A percentile compares a stretch with the other conserved stretches of the same genome.
These are phyloP conservation scores for Citrus reticulata DNA, from an alignment of 345 rosid genomes.

Conservation along the genomic window DNA sequence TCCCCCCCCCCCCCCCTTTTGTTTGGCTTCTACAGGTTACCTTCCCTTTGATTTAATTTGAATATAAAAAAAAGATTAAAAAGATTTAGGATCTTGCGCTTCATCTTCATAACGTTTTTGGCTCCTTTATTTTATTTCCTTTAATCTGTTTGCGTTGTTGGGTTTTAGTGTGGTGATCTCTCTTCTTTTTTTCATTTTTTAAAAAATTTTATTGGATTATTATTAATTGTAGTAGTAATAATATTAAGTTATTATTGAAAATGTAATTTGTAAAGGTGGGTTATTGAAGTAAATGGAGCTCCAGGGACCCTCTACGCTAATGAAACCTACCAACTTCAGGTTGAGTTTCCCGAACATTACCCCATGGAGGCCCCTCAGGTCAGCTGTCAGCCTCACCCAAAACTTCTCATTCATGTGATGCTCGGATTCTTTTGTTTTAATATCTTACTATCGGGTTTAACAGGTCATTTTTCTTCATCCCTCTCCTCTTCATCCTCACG, in stretches of 20 bases:
- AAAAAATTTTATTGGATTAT: neutral
- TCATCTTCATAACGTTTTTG: neutral
- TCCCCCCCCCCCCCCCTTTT: neutral
- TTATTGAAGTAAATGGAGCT: constrained; percentile 86
- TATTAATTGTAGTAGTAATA: neutral
- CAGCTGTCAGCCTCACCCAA: neutral
- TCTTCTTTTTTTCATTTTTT: neutral
- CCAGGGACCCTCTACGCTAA: constrained; percentile 80
- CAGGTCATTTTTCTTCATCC: constrained; percentile 91
- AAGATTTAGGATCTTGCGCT: neutral
- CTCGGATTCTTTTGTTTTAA: neutral
- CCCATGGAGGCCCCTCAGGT: constrained; percentile 99
- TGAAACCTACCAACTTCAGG: constrained; percentile 94
- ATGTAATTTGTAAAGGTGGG: constrained; percentile 49
- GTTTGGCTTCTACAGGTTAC: neutral
- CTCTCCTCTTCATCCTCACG: constrained; percentile 93
- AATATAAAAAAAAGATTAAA: neutral
- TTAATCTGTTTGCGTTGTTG: neutral
- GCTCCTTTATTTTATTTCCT: neutral
- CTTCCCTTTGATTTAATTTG: neutral
- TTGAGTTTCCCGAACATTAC: constrained; percentile 95
- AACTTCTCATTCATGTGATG: no score
- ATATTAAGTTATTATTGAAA: neutral
- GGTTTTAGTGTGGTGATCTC: neutral
- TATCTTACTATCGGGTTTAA: neutral